These are phyloP conservation scores for Globisporangium okanoganense DNA, from an alignment of 352 stramenopile species.

Conservation along the genomic window DNA sequence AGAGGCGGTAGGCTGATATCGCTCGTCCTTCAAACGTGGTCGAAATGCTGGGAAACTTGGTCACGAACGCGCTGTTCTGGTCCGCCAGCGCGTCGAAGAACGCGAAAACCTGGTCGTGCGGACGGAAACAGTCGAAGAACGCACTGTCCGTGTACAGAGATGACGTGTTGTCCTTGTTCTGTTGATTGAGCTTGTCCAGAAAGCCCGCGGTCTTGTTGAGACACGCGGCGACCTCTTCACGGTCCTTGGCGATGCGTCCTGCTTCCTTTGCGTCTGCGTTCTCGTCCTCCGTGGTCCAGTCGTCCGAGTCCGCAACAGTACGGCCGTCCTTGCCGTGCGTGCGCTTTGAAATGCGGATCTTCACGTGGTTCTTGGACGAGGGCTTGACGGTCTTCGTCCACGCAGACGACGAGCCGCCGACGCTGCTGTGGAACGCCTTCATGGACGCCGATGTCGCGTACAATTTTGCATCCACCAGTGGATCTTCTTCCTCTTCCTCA, in stretches of 20 bases:
- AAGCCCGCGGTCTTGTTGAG: conserved; percentile 46
- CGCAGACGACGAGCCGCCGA: background rate
- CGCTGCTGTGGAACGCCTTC: background rate
- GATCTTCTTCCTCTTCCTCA: background rate
- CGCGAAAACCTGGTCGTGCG: conserved; percentile 49
- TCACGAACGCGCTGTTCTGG: conserved; percentile 42
- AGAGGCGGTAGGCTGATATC: conserved; percentile 66
- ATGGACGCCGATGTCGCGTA: conserved; percentile 12
- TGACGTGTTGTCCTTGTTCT: background rate
- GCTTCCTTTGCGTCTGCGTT: background rate
- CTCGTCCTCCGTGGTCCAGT: conserved; percentile 5
- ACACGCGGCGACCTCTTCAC: conserved; percentile 39
- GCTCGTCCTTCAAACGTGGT: conserved; percentile 45
- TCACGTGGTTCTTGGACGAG: background rate
- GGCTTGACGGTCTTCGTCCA: background rate
- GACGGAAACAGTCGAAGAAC: conserved; percentile 76
- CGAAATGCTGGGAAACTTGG: conserved; percentile 46
- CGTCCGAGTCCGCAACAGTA: too few relatives aligned
- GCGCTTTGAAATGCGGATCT: conserved; percentile 2
- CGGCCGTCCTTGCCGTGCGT: background rate
- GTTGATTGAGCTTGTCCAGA: conserved; percentile 23
- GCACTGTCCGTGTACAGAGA: conserved; percentile 34
- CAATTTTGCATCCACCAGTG: conserved; percentile 8
- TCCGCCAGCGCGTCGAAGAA: conserved; percentile 53
- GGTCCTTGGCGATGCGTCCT: conserved; percentile 27